phyloP scores from a whole-genome alignment of 2,329 filamentous ascomycete species.

The Harringtonia aguacate region DNA sequence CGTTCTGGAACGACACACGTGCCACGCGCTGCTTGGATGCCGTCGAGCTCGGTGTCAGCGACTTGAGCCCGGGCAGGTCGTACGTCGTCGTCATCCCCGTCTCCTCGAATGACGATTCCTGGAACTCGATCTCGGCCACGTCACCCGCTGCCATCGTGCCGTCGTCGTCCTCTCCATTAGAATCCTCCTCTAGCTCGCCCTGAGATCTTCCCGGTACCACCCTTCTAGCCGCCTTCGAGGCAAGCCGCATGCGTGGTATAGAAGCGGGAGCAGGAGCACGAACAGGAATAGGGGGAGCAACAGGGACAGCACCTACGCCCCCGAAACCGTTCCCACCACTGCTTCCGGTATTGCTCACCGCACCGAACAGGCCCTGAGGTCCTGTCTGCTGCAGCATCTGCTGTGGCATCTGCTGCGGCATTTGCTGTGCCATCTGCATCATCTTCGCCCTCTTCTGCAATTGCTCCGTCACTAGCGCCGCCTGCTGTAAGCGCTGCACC shows the following conservation, averaged over 20 bases:
- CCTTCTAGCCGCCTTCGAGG: too few relatives aligned
- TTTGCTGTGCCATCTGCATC: neutral
- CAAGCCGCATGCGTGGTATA: too few relatives aligned
- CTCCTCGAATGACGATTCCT: slow-evolving; percentile 46
- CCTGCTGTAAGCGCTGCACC: neutral
- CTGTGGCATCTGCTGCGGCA: slow-evolving; percentile 1
- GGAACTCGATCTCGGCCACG: slow-evolving; percentile 30
- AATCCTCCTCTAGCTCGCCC: too few relatives aligned
- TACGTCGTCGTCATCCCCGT: slow-evolving; percentile 50
- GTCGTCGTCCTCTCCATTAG: slow-evolving; percentile 13
- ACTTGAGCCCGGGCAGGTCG: slow-evolving; percentile 47
- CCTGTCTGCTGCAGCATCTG: neutral
- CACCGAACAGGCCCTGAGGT: neutral
- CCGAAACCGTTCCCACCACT: too few relatives aligned
- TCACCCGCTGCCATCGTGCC: slow-evolving; percentile 15
- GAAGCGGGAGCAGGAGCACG: too few relatives aligned
- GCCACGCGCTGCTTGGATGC: slow-evolving; percentile 49
- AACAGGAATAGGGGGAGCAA: too few relatives aligned
- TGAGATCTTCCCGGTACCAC: too few relatives aligned
- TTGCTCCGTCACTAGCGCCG: neutral
- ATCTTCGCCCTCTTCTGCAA: neutral
- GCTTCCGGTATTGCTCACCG: too few relatives aligned
- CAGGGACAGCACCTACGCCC: too few relatives aligned
- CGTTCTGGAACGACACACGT: slow-evolving; percentile 33
- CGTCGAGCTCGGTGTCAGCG: slow-evolving; percentile 38